These are phyloP conservation scores for Dryadomyces quercivorus DNA, from an alignment of 2,329 filamentous ascomycete species.

Conservation along the genomic window DNA sequence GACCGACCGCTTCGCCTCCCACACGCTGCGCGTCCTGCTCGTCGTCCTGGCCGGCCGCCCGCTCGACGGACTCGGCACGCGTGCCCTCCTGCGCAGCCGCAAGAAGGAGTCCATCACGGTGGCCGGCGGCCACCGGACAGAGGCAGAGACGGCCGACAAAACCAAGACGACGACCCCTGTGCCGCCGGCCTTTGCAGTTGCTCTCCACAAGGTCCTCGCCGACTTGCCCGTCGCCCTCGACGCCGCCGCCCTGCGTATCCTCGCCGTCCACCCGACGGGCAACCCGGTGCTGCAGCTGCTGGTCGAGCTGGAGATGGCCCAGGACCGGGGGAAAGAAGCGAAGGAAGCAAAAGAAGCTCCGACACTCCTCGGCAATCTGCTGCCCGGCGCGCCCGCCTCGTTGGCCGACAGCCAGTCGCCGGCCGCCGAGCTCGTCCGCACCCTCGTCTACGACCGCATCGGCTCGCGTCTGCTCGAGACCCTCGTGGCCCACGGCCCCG, in stretches of 20 bases:
- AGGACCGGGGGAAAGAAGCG: slow-evolving; percentile 29
- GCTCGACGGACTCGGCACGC: slow-evolving; percentile 55
- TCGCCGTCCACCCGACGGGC: slow-evolving; percentile 80
- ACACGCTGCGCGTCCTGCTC: slow-evolving; percentile 75
- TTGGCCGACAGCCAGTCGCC: slow-evolving; percentile 61
- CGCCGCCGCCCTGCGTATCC: slow-evolving; percentile 64
- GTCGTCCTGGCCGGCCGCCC: slow-evolving; percentile 76
- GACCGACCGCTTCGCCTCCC: slow-evolving; percentile 81
- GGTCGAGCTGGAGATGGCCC: slow-evolving; percentile 72
- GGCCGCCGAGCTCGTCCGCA: slow-evolving; percentile 66
- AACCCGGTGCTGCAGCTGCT: slow-evolving; percentile 90
- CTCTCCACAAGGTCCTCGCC: slow-evolving; percentile 69
- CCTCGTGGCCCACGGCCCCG: slow-evolving; percentile 67
- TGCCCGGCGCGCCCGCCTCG: slow-evolving; percentile 62
- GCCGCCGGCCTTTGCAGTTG: slow-evolving; percentile 64
- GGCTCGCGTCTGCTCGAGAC: slow-evolving; percentile 85
- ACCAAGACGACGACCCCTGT: slow-evolving; percentile 28
- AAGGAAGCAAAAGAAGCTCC: slow-evolving; percentile 17
- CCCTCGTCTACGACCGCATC: slow-evolving; percentile 78
- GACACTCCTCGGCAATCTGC: slow-evolving; percentile 59
- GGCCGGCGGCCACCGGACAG: slow-evolving; percentile 35
- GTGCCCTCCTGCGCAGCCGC: slow-evolving; percentile 75
- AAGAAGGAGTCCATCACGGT: slow-evolving; percentile 76
- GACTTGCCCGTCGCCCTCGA: slow-evolving; percentile 67
- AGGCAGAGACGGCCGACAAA: slow-evolving; percentile 14